Evolutionary conservation across 257 asterid species (phyloP), one percentile per base, ranked within the genome.

Genomic region (Buddleja alternifolia): DNA sequence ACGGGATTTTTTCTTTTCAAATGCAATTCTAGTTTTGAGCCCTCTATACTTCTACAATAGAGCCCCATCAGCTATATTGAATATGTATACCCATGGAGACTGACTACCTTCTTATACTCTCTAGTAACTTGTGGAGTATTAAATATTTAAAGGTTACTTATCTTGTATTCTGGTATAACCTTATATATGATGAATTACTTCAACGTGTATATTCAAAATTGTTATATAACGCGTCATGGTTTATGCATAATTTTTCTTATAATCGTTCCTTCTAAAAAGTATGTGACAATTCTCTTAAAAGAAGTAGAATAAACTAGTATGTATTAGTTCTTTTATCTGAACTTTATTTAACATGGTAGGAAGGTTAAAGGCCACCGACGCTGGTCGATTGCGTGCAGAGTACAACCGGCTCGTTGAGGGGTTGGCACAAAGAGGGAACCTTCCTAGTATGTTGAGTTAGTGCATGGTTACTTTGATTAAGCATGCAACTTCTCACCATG

Each of bases 341-440:
- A 83, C 75, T 73, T 57, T 77, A 57, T 73, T 80, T 83, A 66
- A 81, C 84, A 81, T 90, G 97, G 89, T 88, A 88, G 97, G 94
- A 90, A 94, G 99, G 97, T 84, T 91, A 82, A 91, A 94, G 97
- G 97, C 96, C 81, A 87, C 96, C 34, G 99, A 94, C 83, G 97
- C 96, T 78, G 95, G 92, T 83, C 90, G 99, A 78, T 80, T 94
- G 84, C 97, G 95, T 70, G 86, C 95, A 57, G 99, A 91, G 62
- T 94, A 94, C 85, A 94, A 78, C 69, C 86, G 97, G 74, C 97
- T 94, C 69, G 95, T 94, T 83, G 96, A 89, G 16, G 99, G 99
- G 53, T 83, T 94, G 84, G 97, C 97, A 34, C 90, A 89, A 74
- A 82, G 95, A 77, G 96, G 95, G 70, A 81, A 89, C 74, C 92